Evolutionary conservation across 225 moss, liverwort and hornwort genomes (phyloP), one percentile per base, ranked within the genome.

Genomic region (Polytrichum formosum): DNA sequence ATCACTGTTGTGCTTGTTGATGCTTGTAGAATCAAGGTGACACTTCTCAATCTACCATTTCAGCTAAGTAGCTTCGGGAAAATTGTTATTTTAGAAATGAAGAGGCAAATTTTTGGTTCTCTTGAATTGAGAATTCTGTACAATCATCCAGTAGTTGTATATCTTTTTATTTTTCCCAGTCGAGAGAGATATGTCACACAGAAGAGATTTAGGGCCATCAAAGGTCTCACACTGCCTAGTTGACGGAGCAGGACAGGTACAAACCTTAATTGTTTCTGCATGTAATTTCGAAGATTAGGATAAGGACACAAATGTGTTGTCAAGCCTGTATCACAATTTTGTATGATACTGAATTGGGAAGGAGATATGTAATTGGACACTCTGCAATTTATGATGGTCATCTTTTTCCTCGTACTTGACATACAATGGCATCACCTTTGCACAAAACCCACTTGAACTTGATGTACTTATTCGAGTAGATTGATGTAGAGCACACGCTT

Each of bases 1-100:
- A 77, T 30, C 55, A 31, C 63, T 74, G 78, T 53, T 87, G 86
- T 76, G 63, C 68, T 54, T 83, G 80, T 74, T 87, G 75, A 72
- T 85, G 82, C 53, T 22, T 22, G 18, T 26, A 63, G 23, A 62
- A 26, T 53, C 19, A 54, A 23, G 18, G 23, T 25, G 27, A 63
- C 21, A 60, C 7, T n/a, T 30, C 60, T 71, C 65, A 66, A 55
- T 67, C 25, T 63, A 28, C 7, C 23, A 63, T 63, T 63, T 28
- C 7, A 17, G 65, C 31, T 6, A n/a, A 37, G 65, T 20, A 37
- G 65, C 65, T 35, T 37, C 21, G 26, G 35, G 35, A 26, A 13
- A 28, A 26, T 63, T 30, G 30, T 65, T 65, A 17, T 31, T 46
- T 46, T 46, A 46, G 46, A 18, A 10, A 22, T 65, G 65, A 35